These are phyloP conservation scores for Sclerotinia subarctica DNA, from an alignment of 2,329 filamentous ascomycete species.

Conservation along the genomic window DNA sequence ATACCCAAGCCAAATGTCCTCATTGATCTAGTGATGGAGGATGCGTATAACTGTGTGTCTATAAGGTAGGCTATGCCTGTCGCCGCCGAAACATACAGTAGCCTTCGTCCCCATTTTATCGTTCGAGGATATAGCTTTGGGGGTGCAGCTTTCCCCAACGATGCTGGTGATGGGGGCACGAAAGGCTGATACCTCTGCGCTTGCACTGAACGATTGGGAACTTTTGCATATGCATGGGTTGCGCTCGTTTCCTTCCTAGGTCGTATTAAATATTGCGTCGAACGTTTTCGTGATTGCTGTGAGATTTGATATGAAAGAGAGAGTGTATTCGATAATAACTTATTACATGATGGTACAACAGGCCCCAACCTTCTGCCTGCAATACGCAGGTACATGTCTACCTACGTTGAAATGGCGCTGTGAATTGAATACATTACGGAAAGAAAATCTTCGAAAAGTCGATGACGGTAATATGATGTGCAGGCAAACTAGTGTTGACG, in stretches of 20 bases:
- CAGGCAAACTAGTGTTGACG: not conserved
- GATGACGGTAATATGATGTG: constrained; percentile 13
- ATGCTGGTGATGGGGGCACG: constrained; percentile 72
- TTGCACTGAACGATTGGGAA: constrained; percentile 33
- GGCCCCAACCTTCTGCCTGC: constrained; percentile 29
- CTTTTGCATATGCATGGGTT: constrained; percentile 19
- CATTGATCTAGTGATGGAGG: constrained; percentile 71
- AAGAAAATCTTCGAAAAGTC: constrained; percentile 7
- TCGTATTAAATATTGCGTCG: constrained; percentile 19
- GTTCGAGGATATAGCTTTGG: constrained; percentile 69
- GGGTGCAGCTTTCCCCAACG: constrained; percentile 67
- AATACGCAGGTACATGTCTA: constrained; percentile 35
- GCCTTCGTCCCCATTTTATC: constrained; percentile 72
- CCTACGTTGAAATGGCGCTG: constrained; percentile 22
- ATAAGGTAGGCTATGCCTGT: constrained; percentile 62
- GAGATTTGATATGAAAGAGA: constrained; percentile 11
- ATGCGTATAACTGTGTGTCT: constrained; percentile 75
- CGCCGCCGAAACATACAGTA: constrained; percentile 59
- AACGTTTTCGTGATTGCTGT: constrained; percentile 16
- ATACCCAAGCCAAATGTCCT: constrained; percentile 80
- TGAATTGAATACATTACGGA: constrained; percentile 10
- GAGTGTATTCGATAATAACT: not conserved
- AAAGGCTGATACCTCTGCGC: constrained; percentile 58
- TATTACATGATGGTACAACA: constrained; percentile 21
- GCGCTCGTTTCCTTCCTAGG: constrained; percentile 16